Base-by-base conservation (phyloP, 768 basidiomycete species). In the Lepiota venenata region DNA sequence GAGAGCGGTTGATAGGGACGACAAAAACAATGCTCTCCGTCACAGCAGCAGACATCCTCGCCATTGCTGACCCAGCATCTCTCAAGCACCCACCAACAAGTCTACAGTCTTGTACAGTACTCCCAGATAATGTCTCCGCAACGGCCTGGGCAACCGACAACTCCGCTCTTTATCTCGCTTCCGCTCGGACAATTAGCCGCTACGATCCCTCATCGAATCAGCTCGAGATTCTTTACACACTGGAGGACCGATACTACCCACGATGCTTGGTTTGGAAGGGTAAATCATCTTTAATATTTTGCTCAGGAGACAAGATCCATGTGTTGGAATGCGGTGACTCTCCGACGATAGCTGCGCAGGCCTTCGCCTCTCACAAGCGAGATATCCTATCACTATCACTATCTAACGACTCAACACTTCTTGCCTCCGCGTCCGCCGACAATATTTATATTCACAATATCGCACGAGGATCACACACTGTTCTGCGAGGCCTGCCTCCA, bases 361-460 rank as follows among this genome's bases (percentile, higher is more conserved):
- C 77, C 6, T 70, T 87, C 52, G 74, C 74, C 20, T 68, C 77
- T 1, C 84, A 87, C 68, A 80, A 77, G 52, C 56, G 66, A 1
- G 50, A 74, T 6, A 63, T 90, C 38, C 79, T 71, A 10, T 76
- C 76, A 9, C 63, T 91, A 7, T 77, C 87, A 0, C 65, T 88
- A 2, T 85, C 83, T 15, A 82, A 75, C 52, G 86, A 88, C 58
- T 61, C 65, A 11, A 74, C 74, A 3, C 64, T 86, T 18, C 75
- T 90, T 29, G 82, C 83, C 0, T 80, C 80, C 1, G 78, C 80
- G 2, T 81, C 87, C 8, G 58, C 71, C 0, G 68, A 69, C 38
- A 75, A 76, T 2, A 78, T 80, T 16, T 76, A 87, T 62, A 72
- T 91, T 11, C 78, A 88, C 60, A 81, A 87, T 58, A 69, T 89